Evolutionary conservation across 1,284 basidiomycete genomes (phyloP).

Genomic region (Marasmius sp.): DNA sequence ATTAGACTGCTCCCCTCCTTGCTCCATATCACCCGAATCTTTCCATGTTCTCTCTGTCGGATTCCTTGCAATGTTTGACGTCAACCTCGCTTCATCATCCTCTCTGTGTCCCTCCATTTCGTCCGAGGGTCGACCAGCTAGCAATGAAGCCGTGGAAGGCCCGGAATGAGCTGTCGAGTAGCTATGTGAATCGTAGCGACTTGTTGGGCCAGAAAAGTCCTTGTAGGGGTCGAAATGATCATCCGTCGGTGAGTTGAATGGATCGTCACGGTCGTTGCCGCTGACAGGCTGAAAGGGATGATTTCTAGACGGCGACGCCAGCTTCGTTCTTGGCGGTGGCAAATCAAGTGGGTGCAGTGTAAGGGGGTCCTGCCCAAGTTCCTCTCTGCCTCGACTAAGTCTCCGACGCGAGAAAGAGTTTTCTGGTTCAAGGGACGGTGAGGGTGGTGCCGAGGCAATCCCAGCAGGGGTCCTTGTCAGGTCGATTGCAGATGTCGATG

Average conservation of each 20-base stretch:
- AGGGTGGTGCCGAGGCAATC: slow-evolving; percentile 42
- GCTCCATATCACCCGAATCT: slow-evolving; percentile 38
- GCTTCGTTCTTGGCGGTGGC: slow-evolving; percentile 15
- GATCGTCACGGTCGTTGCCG: slow-evolving; percentile 39
- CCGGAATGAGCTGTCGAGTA: slow-evolving; percentile 43
- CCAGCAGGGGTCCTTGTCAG: slow-evolving; percentile 46
- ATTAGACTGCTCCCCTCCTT: slow-evolving; percentile 35
- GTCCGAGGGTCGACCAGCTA: slow-evolving; percentile 36
- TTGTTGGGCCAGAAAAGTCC: slow-evolving; percentile 14
- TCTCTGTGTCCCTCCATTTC: slow-evolving; percentile 46
- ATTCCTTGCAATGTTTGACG: slow-evolving; percentile 45
- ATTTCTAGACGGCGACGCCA: slow-evolving; percentile 18
- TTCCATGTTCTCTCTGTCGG: slow-evolving; percentile 30
- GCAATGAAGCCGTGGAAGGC: slow-evolving; percentile 53
- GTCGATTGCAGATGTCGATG: slow-evolving; percentile 60
- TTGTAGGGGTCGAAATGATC: slow-evolving; percentile 10
- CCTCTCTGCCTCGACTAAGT: slow-evolving; percentile 52
- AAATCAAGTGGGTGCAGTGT: slow-evolving; percentile 31
- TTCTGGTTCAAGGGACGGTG: slow-evolving; percentile 51
- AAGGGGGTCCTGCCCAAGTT: slow-evolving; percentile 43
- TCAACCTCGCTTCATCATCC: slow-evolving; percentile 57
- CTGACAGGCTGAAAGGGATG: slow-evolving; percentile 18
- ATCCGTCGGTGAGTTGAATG: slow-evolving; percentile 37
- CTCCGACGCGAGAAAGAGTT: slow-evolving; percentile 48
- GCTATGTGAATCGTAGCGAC: slow-evolving; percentile 25